Evolutionary conservation across 208 protist genomes (phyloP), one percentile per base, ranked within the genome.

Genomic region (Trypanosoma congolense): DNA sequence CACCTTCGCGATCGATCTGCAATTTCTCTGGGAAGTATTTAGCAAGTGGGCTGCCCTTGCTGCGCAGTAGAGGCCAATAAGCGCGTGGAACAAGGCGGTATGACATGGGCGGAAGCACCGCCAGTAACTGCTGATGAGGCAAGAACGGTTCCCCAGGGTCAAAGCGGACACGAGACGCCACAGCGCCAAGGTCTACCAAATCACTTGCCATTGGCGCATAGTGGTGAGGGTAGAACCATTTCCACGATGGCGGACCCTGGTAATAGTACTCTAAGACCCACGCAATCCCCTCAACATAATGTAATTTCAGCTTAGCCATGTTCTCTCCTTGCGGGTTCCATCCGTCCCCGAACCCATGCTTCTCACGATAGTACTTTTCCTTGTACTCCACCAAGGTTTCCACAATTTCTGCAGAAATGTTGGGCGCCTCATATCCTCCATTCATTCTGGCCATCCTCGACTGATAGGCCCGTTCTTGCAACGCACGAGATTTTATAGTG

Each of bases 41-140:
- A 19, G 65, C 73, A n/a, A 95, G 68, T 24, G 82, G 87, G 63
- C 80, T 89, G 21, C 64, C 72, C 21, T 69, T 61, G 53, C 73
- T 84, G 26, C 60, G 53, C 30, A 91, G 73, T 42, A 95, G 67
- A n/a, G 83, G 77, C 83, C 85, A 92, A 74, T 93, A 95, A 40
- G 85, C 83, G 54, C 75, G 75, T 12, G 90, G 87, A 47, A 96
- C 83, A 40, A 71, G 92, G 51, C 83, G 72, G 74, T 93, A 93
- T 25, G 87, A 95, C 80, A 90, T 85, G 12, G 92, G 83, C 30
- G 98, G 98, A n/a, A 99, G 69, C 41, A 99, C 98, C 29, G 92
- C 87, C 49, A 99, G 87, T 33, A 99, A 86, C 87, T 99, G 98
- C 70, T 96, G 84, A 59, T 94, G 87, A 0, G 87, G 90, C 5